Percentiles rank a stretch among this genome's conserved stretches.
Evolutionary conservation across 2,329 filamentous ascomycete species (phyloP).

Genomic region (Alternaria panax): DNA sequence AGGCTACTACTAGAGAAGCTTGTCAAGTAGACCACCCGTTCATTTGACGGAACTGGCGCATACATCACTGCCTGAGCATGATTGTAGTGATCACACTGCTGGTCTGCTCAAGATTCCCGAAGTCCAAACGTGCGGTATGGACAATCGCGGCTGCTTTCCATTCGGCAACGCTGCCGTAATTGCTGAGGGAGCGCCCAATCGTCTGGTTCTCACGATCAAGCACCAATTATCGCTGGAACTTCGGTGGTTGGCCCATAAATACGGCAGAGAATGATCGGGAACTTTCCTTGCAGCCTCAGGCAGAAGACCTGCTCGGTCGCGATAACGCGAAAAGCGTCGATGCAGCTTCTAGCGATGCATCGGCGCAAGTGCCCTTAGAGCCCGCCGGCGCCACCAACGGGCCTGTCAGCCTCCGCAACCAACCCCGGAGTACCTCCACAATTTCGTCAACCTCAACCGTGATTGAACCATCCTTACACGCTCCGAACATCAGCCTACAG

Average conservation of each 20-base stretch:
- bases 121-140: no score
- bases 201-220: background rate
- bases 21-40: background rate
- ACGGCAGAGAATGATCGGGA: background rate
- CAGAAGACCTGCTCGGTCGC: background rate
- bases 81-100: no score
- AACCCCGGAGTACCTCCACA: constrained; percentile 3
- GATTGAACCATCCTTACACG: background rate
- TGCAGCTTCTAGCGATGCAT: constrained; percentile 2
- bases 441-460: background rate
- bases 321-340: background rate
- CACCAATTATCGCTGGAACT: background rate
- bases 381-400: background rate
- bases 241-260: background rate
- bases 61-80: no score
- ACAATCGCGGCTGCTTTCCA: background rate
- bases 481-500: background rate
- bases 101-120: no score
- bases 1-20: background rate
- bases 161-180: background rate
- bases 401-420: constrained; percentile 1
- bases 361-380: background rate
- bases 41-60: no score
- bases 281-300: background rate
- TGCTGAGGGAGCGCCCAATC: background rate